Base-by-base conservation (phyloP, 371 early-diverging fungal species). In the Rhizopus delemar region DNA sequence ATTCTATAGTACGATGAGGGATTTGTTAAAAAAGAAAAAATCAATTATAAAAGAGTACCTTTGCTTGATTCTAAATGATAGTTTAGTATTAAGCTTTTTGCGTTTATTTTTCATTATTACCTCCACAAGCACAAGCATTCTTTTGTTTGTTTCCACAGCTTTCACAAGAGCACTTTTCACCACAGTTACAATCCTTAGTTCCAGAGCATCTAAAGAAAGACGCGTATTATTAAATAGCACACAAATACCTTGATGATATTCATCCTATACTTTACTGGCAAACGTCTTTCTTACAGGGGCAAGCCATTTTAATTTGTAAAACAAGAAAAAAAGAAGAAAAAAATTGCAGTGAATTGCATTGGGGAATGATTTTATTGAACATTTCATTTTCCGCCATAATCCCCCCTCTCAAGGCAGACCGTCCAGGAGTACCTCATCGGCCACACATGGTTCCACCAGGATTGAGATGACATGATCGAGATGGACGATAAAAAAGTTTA, bases 261-360 rank as follows among this genome's bases (percentile, higher is more conserved):
- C 22, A 22, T 39, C 12, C 39, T 39, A 9, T 39, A 9, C 9
- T 39, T 13, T 45, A 45, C 46, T 45, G 11, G 46, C 46, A 45
- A 45, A 16, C 11, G 7, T 62, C 41, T 62, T 62, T 56, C 8
- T 45, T 62, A 62, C 67, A 66, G 16, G 67, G 67, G 49, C 67
- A 66, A 32, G 62, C 56, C 67, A 66, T 66, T 54, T 58, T 62
- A 8, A 36, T 46, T 16, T 16, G 29, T n/a, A 33, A 28, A 35
- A 33, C 12, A 32, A 50, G 31, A 57, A 51, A 53, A 29, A 45
- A 48, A 57, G 52, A 22, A 51, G 39, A 49, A 57, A 39, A 41
- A 34, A 41, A 29, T 7, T 29, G 4, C 35, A 13, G 22, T 4
- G 29, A 8, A 22, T 34, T 53, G 13, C 28, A 9, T 39, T 39